Conservation (phyloP, 768 basidiomycete genomes). For the Suillus tomentosus region DNA sequence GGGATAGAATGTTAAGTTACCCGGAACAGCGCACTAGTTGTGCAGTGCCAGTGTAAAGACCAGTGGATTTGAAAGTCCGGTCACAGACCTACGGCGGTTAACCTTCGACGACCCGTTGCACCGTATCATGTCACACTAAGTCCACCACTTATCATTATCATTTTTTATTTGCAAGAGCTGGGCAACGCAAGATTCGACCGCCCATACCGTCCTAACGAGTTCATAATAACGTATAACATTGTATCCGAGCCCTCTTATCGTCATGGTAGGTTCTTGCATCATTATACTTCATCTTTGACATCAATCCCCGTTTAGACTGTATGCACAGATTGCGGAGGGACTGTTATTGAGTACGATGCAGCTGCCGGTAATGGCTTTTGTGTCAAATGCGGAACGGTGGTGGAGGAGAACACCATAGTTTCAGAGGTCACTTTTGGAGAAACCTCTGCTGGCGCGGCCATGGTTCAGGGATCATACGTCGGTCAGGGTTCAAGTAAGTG, state of each 20-base stretch:
- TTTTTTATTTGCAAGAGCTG: neutral
- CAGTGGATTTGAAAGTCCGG: neutral
- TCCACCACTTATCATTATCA: slow-evolving; percentile 8
- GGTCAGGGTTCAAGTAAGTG: slow-evolving; percentile 86
- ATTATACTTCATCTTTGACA: neutral
- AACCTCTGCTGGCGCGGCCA: slow-evolving; percentile 86
- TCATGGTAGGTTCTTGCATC: slow-evolving; percentile 1
- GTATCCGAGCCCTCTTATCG: neutral
- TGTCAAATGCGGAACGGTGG: slow-evolving; percentile 82
- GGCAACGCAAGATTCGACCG: neutral
- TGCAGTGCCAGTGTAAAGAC: no score
- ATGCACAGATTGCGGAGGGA: slow-evolving; percentile 79
- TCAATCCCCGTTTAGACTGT: slow-evolving; percentile 44
- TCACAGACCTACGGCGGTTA: neutral
- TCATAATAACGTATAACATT: neutral
- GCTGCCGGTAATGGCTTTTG: slow-evolving; percentile 88
- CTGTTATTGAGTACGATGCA: slow-evolving; percentile 82
- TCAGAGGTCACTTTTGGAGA: slow-evolving; percentile 97
- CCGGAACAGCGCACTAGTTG: no score
- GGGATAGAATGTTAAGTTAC: no score
- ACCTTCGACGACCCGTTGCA: neutral
- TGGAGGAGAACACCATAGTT: slow-evolving; percentile 93
- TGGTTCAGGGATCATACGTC: slow-evolving; percentile 94
- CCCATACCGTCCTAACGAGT: neutral
- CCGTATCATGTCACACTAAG: neutral